Evolutionary conservation across 2,329 filamentous ascomycete species (phyloP), one percentile per base, ranked within the genome.

Genomic region (Intubia oerlemansii): DNA sequence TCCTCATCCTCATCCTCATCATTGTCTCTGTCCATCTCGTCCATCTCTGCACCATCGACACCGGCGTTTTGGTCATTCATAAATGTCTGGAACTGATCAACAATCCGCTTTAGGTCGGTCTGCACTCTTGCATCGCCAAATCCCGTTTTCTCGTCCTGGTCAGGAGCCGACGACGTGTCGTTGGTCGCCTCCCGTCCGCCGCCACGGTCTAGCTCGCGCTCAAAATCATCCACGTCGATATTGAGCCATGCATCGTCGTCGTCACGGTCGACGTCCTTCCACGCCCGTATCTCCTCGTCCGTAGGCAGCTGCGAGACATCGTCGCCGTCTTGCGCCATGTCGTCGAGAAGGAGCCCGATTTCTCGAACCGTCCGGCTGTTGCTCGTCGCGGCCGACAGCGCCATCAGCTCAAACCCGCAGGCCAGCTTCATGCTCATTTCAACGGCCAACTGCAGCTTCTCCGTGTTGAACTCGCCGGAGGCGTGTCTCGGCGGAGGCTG

Each of bases 181-280:
- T n/a, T n/a, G n/a, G n/a, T n/a, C n/a, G 19, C 19, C n/a, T n/a
- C 19, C 8, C 8, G 19, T 21, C 8, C 20, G 10, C 17, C 5
- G 26, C 52, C 56, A 0, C 63, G 61, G 17, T 63, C 57, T 2
- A 98, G 53, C 45, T 93, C 82, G 17, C 63, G 60, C 42, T 93
- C 84, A 32, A 98, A 81, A 36, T 93, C 82, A 12, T 75, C 64
- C 39, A 81, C 93, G 43, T 84, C 72, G 32, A 98, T 90, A 40
- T 95, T 73, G 38, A 98, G 58, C 88, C 88, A 98, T 14, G 66
- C 62, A 41, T 95, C 88, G 40, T 82, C 69, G 35, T 95, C 85
- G 28, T 85, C 66, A n/a, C 54, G 59, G 17, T 56, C 50, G 3
- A 44, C 44, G 17, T 59, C 49, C 20, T 61, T 56, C 85, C 88